These are phyloP conservation scores for Thermoascus crustaceus DNA, from an alignment of 2,329 filamentous ascomycete species.

Conservation along the genomic window DNA sequence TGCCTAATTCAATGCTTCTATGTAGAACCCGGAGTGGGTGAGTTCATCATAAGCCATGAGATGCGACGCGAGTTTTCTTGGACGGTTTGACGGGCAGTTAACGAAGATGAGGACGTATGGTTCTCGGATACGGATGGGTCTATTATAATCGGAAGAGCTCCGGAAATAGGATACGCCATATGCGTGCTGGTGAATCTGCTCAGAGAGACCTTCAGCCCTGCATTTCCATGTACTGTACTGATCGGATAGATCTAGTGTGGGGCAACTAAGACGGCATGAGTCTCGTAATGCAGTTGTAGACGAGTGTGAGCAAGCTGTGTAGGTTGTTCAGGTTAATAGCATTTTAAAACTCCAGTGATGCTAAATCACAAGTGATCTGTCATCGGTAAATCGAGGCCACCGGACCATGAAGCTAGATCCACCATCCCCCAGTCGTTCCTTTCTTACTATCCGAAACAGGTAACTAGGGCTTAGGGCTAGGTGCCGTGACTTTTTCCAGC, in stretches of 20 bases:
- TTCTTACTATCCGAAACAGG: too few species aligned
- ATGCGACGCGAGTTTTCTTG: conserved; percentile 12
- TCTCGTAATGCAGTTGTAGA: too few species aligned
- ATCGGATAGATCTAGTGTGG: conserved; percentile 5
- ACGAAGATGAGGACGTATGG: conserved; percentile 12
- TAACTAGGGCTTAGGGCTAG: conserved; percentile 35
- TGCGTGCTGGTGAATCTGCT: conserved; percentile 9
- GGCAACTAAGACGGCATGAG: too few species aligned
- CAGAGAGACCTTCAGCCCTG: conserved; percentile 6
- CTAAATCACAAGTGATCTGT: too few species aligned
- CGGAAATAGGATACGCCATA: conserved; percentile 24
- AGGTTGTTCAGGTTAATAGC: too few species aligned
- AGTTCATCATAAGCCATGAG: conserved; percentile 25
- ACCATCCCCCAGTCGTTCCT: too few species aligned
- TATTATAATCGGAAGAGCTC: conserved; percentile 30
- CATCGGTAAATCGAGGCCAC: too few species aligned
- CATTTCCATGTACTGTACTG: conserved; percentile 6
- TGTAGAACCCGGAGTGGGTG: conserved; percentile 40
- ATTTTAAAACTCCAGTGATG: too few species aligned
- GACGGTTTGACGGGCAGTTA: conserved; percentile 11
- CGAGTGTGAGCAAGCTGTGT: too few species aligned
- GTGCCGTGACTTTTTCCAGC: conserved; percentile 23
- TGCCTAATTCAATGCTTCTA: conserved; percentile 18
- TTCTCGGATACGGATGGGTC: conserved; percentile 20
- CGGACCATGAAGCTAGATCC: too few species aligned